Conservation (phyloP, 768 basidiomycete genomes). For the Macrolepiota dolichaula region DNA sequence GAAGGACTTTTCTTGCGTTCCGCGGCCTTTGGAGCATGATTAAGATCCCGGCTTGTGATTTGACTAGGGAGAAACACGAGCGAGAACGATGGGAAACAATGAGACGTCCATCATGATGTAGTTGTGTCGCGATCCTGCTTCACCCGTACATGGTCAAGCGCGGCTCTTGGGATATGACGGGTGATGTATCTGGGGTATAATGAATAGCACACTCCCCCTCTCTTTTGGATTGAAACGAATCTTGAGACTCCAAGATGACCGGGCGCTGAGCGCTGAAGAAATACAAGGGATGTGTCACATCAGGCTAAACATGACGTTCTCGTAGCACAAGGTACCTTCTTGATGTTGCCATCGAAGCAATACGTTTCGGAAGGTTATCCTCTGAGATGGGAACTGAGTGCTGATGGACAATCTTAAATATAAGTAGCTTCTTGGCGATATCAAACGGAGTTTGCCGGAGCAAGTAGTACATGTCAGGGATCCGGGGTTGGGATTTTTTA, state of each 20-base stretch:
- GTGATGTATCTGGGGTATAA: too few species aligned
- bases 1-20: not conserved
- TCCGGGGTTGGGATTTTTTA: too few species aligned
- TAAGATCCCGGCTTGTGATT: too few species aligned
- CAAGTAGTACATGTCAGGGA: not conserved
- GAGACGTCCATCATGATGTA: too few species aligned
- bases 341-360: not conserved
- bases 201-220: too few species aligned
- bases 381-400: not conserved
- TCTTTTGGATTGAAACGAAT: not conserved
- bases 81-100: too few species aligned
- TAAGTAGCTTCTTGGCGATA: not conserved
- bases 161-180: too few species aligned
- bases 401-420: not conserved
- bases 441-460: not conserved
- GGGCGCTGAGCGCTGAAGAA: not conserved
- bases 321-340: not conserved
- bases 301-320: not conserved
- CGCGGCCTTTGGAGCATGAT: not conserved
- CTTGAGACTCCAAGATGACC: not conserved
- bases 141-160: too few species aligned
- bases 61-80: too few species aligned
- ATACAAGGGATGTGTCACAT: not conserved
- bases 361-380: not conserved
- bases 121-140: too few species aligned